Evolutionary conservation across 2,329 filamentous ascomycete species (phyloP).

Genomic region (Simplicillium aogashimaense): DNA sequence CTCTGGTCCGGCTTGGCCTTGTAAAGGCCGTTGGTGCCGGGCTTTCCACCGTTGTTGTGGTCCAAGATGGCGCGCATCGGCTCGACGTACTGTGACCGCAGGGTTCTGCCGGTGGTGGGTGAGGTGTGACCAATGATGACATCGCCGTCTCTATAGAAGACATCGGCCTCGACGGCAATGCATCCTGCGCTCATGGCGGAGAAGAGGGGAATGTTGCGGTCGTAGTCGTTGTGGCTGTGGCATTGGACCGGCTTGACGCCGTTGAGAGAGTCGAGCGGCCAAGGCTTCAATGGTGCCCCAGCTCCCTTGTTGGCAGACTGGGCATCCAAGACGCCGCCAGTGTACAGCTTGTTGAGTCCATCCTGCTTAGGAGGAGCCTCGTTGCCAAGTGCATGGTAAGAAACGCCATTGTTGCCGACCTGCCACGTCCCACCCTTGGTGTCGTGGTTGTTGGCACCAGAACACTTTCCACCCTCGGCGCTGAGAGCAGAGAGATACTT

Average conservation of each 20-base stretch:
- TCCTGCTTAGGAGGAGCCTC: constrained; percentile 7
- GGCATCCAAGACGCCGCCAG: constrained; percentile 5
- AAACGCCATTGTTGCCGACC: constrained; percentile 9
- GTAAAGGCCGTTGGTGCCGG: constrained; percentile 39
- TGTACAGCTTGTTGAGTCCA: constrained; percentile 9
- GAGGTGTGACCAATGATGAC: constrained; percentile 53
- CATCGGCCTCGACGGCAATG: constrained; percentile 57
- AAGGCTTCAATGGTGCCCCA: constrained; percentile 8
- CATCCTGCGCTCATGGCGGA: constrained; percentile 51
- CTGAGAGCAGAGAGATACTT: constrained; percentile 8
- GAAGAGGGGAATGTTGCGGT: constrained; percentile 51
- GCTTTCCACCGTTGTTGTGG: constrained; percentile 8
- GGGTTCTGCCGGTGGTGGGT: constrained; percentile 4
- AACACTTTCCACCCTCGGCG: constrained; percentile 9
- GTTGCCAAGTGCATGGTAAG: constrained; percentile 10
- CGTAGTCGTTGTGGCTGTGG: constrained; percentile 66
- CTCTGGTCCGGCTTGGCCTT: constrained; percentile 40
- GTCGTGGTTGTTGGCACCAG: constrained; percentile 9
- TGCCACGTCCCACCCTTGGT: constrained; percentile 12
- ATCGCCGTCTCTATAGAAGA: constrained; percentile 47
- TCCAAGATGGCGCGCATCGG: constrained; percentile 8
- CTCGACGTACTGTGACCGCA: constrained; percentile 7
- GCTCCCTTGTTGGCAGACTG: constrained; percentile 10
- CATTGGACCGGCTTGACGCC: constrained; percentile 29
- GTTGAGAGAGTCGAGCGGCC: constrained; percentile 8